Base-by-base conservation (phyloP, 1,284 basidiomycete species). In the Fomitopsis betulina region DNA sequence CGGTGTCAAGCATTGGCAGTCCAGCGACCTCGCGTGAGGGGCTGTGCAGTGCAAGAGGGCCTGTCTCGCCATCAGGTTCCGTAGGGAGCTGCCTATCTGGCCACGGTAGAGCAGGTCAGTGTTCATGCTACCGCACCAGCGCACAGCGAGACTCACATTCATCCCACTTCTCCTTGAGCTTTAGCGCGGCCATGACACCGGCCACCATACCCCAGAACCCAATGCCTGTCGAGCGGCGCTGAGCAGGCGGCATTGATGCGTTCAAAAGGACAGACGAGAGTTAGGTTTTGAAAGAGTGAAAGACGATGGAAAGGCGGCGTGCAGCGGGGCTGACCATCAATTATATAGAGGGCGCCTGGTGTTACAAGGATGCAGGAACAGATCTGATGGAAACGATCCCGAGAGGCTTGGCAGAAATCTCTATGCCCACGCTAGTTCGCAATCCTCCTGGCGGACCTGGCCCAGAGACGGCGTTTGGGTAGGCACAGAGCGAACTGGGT, bases 101-200 rank as follows among this genome's bases (percentile, higher is more conserved):
- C 27, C 27, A 5, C 21, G 30, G 35, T 2, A 3, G 33, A 19
- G 30, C 12, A 23, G 8, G 12, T 17, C 5, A 38, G 1, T 17
- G 17, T 30, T 17, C 54, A 40, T 15, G 49, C n/a, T 12, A 19
- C 32, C 25, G n/a, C 13, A 47, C 13, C 23, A 13, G 13, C 21
- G 45, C 35, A 9, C 35, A 37, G 13, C 35, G 35, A 5, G 2
- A 74, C 78, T 65, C 61, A 80, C 81, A 82, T 45, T 79, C 74
- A 58, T 81, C 77, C 65, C 71, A 75, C 40, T 71, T 68, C 54
- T 80, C 75, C 67, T 81, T 83, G 30, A 81, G 62, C 65, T 80
- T 81, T 55, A 84, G 69, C 6, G 76, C 74, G 5, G 75, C 67
- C 79, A 80, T 81, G 5, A 77, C 75, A 38, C 63, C 73, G 40